Evolutionary conservation across 1,139 yeast species (phyloP), one percentile per base, ranked within the genome.

Genomic region (Lodderomyces pseudojiufengensis): DNA sequence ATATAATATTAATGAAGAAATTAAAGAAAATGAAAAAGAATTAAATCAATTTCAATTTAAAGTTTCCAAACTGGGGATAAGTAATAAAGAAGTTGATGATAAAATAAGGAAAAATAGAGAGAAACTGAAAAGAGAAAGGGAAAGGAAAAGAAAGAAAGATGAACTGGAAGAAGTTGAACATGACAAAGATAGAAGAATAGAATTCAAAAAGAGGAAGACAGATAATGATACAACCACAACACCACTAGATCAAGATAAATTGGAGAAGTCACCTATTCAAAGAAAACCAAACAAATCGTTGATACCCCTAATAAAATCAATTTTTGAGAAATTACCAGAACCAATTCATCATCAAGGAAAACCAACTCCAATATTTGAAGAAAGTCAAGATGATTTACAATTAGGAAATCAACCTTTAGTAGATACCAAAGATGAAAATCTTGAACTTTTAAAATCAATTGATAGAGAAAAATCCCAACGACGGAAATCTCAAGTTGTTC

Each of bases 1-100:
- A 11, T 84, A 82, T 52, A 94, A 84, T 50, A 78, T 81, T 0
- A 52, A 67, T 0, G 78, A 73, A 23, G 97, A 90, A 52, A 56
- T 60, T 10, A 51, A 49, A 3, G 45, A 45, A 3, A 78, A 80
- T 41, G 54, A 53, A 2, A 45, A 44, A 5, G 74, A 66, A 3
- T 57, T 68, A 30, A 48, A 43, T 2, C 55, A 55, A 9, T 84
- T 79, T 54, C 75, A 74, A 39, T 56, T 54, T 11, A 50, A 57
- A 12, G 79, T 81, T 1, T 59, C 67, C 7, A 56, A 55, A 13
- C 62, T 60, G 23, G 90, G 92, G 1, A 54, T 78, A 5, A 51
- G 59, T 16, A 55, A 72, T 38, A 62, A 63, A 35, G 72, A 71
- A 32, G 50, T 48, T 11, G 61, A 59, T 9, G 61, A 65, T 26